Percentiles rank a stretch among this genome's conserved stretches.
Conservation (phyloP, 192 early-diverging fungal genomes). For the Backusella liffmaniae region DNA sequence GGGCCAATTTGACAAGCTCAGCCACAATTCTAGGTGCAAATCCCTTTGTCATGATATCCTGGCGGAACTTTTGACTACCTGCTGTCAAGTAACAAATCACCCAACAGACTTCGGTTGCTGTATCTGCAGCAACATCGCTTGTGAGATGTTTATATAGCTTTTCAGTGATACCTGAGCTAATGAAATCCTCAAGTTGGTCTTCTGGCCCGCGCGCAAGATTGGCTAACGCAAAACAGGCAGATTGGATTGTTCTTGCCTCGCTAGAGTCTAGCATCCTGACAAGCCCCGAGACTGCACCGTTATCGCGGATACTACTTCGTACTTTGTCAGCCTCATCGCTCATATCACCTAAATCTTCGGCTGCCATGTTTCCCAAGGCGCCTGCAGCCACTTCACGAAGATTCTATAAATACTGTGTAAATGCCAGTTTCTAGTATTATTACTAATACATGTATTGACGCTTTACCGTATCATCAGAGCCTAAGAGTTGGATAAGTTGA, state of each 20-base stretch:
- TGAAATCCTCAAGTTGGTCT: slow-evolving; percentile 49
- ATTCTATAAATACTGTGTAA: slow-evolving; percentile 37
- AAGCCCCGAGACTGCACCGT: slow-evolving; percentile 75
- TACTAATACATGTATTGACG: neutral
- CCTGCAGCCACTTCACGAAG: slow-evolving; percentile 88
- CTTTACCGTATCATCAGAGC: slow-evolving; percentile 16
- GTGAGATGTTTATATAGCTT: slow-evolving; percentile 50
- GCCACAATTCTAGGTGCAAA: slow-evolving; percentile 33
- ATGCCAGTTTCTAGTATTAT: neutral
- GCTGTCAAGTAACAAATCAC: slow-evolving; percentile 65
- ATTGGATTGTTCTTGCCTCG: slow-evolving; percentile 56
- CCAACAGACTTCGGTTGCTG: slow-evolving; percentile 65
- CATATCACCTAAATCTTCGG: slow-evolving; percentile 39
- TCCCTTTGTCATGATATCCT: slow-evolving; percentile 35
- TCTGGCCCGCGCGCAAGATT: slow-evolving; percentile 67
- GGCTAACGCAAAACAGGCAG: slow-evolving; percentile 70
- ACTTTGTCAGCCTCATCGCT: slow-evolving; percentile 62
- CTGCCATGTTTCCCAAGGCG: slow-evolving; percentile 94
- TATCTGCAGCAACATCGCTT: slow-evolving; percentile 42
- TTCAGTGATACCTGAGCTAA: slow-evolving; percentile 44
- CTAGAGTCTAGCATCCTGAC: slow-evolving; percentile 67
- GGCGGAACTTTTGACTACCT: slow-evolving; percentile 45
- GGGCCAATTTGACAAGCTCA: slow-evolving; percentile 17
- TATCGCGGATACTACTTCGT: slow-evolving; percentile 70
- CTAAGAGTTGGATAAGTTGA: slow-evolving; percentile 23